Conservation (phyloP, 768 basidiomycete genomes). For the Daedaleopsis sinensis region DNA sequence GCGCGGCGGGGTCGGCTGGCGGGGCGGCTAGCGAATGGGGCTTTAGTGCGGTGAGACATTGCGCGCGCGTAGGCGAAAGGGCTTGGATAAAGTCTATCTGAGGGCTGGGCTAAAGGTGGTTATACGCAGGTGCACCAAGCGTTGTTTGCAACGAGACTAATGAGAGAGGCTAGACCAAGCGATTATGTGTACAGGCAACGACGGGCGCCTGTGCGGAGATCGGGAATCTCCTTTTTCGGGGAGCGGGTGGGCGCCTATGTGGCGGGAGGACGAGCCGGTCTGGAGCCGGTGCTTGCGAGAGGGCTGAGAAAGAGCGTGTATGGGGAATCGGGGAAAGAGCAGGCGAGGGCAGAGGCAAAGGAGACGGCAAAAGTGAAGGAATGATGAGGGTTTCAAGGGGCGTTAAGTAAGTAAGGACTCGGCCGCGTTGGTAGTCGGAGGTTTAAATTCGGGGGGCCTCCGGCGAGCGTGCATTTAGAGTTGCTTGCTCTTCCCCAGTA, state of each 20-base stretch:
- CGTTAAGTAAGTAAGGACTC: slow-evolving; percentile 24
- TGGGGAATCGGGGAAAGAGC: neutral
- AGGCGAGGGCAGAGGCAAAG: slow-evolving; percentile 11
- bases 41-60: neutral
- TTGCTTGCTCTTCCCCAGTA: slow-evolving; percentile 25
- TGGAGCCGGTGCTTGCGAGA: neutral
- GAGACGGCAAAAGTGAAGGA: slow-evolving; percentile 20
- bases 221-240: slow-evolving; percentile 20
- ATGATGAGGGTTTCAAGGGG: slow-evolving; percentile 29
- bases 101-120: neutral
- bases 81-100: neutral
- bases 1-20: neutral
- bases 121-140: neutral
- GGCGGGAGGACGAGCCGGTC: neutral
- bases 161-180: neutral
- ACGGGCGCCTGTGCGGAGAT: neutral
- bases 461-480: slow-evolving; percentile 29
- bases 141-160: neutral
- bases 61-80: neutral
- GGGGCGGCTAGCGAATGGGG: neutral
- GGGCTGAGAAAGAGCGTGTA: neutral
- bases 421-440: slow-evolving; percentile 28
- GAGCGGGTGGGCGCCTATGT: slow-evolving; percentile 10
- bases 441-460: slow-evolving; percentile 32
- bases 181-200: slow-evolving; percentile 13